Evolutionary conservation across 495 filamentous ascomycete genomes (phyloP).

Genomic region (Parathielavia hyrcaniae): DNA sequence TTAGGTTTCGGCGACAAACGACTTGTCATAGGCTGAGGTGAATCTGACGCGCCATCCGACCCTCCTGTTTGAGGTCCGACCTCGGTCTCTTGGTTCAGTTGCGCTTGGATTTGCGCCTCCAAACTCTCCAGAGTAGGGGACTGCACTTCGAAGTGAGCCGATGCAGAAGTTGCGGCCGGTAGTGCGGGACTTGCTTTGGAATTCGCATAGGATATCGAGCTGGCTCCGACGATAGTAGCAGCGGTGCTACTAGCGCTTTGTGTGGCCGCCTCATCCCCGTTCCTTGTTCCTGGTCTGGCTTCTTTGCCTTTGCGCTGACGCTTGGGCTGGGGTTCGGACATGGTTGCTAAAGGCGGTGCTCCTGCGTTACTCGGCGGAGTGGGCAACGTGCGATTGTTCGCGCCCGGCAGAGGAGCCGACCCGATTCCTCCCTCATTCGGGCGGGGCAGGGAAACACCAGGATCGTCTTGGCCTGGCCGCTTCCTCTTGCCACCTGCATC

Average conservation of each 20-base stretch:
- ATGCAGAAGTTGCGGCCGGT: conserved; percentile 2
- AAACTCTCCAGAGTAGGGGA: conserved; percentile 33
- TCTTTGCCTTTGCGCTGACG: conserved; percentile 27
- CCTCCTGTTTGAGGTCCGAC: conserved; percentile 17
- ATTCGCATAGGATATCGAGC: background rate
- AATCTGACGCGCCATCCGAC: conserved; percentile 14
- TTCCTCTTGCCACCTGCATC: conserved; percentile 27
- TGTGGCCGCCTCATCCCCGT: background rate
- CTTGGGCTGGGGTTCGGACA: conserved; percentile 21
- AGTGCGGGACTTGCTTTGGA: background rate
- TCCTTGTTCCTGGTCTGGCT: conserved; percentile 10
- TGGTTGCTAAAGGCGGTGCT: background rate
- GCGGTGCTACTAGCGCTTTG: background rate
- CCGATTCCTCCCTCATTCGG: background rate
- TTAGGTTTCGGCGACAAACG: conserved; percentile 26
- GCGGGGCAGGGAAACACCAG: background rate
- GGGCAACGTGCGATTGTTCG: conserved; percentile 13
- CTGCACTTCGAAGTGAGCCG: conserved; percentile 30
- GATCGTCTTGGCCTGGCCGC: conserved; percentile 21
- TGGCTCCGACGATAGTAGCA: background rate
- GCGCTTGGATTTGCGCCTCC: conserved; percentile 32
- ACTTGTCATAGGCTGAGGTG: conserved; percentile 15
- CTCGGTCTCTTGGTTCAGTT: conserved; percentile 28
- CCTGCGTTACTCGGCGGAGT: conserved; percentile 4
- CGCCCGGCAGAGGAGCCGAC: background rate